Evolutionary conservation across 2,329 filamentous ascomycete species (phyloP), one percentile per base, ranked within the genome.

Genomic region (Diaporthe batatas): DNA sequence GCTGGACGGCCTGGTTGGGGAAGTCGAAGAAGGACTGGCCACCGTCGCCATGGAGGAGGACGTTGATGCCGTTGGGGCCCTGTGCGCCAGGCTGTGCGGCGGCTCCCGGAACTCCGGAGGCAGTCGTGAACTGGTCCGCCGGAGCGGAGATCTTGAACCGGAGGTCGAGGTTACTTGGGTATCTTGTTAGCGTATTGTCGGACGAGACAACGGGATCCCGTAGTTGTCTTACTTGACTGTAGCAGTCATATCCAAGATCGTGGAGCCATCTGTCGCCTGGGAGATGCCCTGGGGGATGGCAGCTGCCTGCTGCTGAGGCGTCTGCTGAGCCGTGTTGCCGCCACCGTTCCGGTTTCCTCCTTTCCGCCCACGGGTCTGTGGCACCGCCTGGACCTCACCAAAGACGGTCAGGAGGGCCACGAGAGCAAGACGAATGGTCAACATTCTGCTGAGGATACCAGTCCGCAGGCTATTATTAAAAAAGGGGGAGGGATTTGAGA

Each of bases 21-120:
- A 89, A 88, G 77, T 88, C 86, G 79, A 88, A 87, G 83, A 89
- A 89, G 16, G 86, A 88, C 76, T 89, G 86, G 8, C 89, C 89
- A 54, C 89, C 88, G 77, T 91, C 89, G 57, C 75, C 88, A 78
- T 91, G 89, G 4, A 91, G 84, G 47, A 91, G 84, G 18, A 91
- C 85, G 76, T 90, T 90, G 8, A 89, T 82, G 65, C 87, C 87
- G 39, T 88, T 80, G 8, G 80, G 75, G 6, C 85, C 84, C 0
- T 77, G 70, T 2, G 79, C 77, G 29, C 78, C 77, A 25, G 82
- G 76, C 0, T 55, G 73, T 67, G 79, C 81, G 29, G 79, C 73
- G 10, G 77, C 87, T 47, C 87, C 88, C n/a, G 82, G 77, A 1
- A 90, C 85, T 51, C 86, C 84, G 5, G 86, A 86, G 14, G 79